Conservation (phyloP, 2,329 filamentous ascomycete genomes). For the Arthrobotrys sinensis region DNA sequence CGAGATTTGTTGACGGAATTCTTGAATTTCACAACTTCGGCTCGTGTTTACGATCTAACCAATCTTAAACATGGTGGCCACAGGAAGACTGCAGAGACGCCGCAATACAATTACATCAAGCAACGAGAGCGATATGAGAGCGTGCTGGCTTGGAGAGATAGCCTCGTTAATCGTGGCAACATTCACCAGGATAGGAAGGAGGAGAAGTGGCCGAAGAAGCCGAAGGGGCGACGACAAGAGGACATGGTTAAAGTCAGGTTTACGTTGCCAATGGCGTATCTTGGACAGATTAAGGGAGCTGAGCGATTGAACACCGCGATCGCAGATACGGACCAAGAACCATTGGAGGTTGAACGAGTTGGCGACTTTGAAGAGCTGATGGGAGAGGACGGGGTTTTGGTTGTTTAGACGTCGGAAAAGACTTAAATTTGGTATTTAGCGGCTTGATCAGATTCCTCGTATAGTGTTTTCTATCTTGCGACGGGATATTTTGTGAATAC, state of each 20-base stretch:
- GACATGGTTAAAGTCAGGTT: slow-evolving; percentile 57
- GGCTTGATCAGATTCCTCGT: not conserved
- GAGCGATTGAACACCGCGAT: slow-evolving; percentile 23
- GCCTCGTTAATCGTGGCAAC: slow-evolving; percentile 62
- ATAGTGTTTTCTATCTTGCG: slow-evolving; percentile 11
- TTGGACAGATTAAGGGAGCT: slow-evolving; percentile 46
- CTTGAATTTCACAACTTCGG: slow-evolving; percentile 74
- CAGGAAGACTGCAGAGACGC: slow-evolving; percentile 76
- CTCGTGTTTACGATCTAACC: slow-evolving; percentile 75
- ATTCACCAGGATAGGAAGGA: slow-evolving; percentile 57
- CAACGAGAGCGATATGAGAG: slow-evolving; percentile 77
- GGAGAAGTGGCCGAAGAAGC: slow-evolving; percentile 57
- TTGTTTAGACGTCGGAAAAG: slow-evolving; percentile 18
- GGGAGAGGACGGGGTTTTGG: slow-evolving; percentile 49
- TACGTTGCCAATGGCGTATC: slow-evolving; percentile 51
- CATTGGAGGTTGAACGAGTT: slow-evolving; percentile 50
- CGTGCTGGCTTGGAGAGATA: slow-evolving; percentile 66
- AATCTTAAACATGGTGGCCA: slow-evolving; percentile 75
- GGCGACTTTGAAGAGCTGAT: slow-evolving; percentile 57
- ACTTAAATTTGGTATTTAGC: slow-evolving; percentile 46
- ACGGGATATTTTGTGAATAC: not conserved
- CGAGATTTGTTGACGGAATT: slow-evolving; percentile 77
- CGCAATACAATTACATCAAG: slow-evolving; percentile 77
- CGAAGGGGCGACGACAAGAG: slow-evolving; percentile 57
- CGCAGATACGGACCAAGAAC: slow-evolving; percentile 40